phyloP scores from a whole-genome alignment of 2,329 filamentous ascomycete genomes.

The Cytospora paraplurivora region DNA sequence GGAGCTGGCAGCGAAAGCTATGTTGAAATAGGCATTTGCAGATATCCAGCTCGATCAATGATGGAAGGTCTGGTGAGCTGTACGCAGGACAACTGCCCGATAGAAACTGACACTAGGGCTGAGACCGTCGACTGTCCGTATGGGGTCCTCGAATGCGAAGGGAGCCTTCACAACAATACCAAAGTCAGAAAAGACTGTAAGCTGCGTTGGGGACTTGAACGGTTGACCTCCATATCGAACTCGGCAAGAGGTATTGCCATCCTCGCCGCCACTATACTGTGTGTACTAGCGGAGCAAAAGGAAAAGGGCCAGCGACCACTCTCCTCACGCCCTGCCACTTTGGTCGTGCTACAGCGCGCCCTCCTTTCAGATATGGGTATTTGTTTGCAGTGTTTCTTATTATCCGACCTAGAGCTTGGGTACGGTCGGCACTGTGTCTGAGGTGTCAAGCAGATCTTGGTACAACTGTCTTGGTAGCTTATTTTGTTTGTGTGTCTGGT shows the following conservation, averaged over 20 bases:
- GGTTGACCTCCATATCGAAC: background rate
- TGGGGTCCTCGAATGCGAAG: too few species aligned
- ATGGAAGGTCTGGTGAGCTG: too few species aligned
- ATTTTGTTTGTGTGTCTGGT: too few species aligned
- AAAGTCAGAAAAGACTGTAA: background rate
- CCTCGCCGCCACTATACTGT: background rate
- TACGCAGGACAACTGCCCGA: too few species aligned
- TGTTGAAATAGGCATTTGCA: too few species aligned
- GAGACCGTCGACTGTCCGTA: too few species aligned
- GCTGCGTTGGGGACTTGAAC: background rate
- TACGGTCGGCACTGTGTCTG: constrained; percentile 1
- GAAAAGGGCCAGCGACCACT: background rate
- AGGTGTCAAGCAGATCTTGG: background rate
- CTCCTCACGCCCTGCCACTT: constrained; percentile 1
- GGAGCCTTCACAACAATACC: too few species aligned
- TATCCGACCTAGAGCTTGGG: background rate
- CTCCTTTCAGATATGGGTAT: background rate
- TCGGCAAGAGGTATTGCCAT: background rate
- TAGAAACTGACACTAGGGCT: too few species aligned
- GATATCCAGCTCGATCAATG: too few species aligned
- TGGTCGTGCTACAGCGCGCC: background rate
- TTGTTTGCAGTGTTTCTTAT: background rate
- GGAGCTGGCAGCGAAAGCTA: too few species aligned
- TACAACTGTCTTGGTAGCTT: background rate
- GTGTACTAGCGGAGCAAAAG: background rate